Conservation (phyloP, 345 rosid species). For the Hevea brasiliensis region DNA sequence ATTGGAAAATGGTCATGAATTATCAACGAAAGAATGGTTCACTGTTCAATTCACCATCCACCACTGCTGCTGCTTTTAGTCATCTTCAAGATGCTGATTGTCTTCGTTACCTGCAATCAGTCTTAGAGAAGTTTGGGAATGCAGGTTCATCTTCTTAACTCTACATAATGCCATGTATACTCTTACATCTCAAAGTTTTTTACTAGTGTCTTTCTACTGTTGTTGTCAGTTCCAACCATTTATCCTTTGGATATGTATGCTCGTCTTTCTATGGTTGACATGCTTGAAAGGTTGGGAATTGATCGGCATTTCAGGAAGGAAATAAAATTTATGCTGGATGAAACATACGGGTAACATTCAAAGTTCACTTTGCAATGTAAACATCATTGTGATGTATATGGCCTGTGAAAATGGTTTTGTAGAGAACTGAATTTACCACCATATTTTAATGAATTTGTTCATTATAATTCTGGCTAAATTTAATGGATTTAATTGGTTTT, state of each 20-base stretch:
- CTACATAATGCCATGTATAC: neutral
- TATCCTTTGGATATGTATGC: constrained; percentile 58
- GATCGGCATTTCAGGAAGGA: constrained; percentile 60
- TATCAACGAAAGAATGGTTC: constrained; percentile 77
- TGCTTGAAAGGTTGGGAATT: constrained; percentile 69
- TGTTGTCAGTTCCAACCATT: constrained; percentile 69
- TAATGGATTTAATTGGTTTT: constrained; percentile 8
- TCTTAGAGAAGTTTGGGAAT: constrained; percentile 60
- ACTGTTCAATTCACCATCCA: constrained; percentile 78
- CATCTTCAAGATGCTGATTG: constrained; percentile 54
- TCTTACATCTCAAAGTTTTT: neutral
- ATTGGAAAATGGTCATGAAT: constrained; percentile 65
- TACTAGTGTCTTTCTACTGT: constrained; percentile 13
- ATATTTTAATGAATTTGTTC: neutral
- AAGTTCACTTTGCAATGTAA: neutral
- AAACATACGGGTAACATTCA: constrained; percentile 56
- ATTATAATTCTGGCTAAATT: neutral
- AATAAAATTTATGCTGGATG: constrained; percentile 48
- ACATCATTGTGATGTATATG: neutral
- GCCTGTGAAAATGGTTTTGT: neutral
- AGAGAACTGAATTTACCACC: neutral
- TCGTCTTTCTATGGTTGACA: constrained; percentile 60
- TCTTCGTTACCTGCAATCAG: constrained; percentile 54
- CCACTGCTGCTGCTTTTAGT: constrained; percentile 75
- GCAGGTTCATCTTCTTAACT: constrained; percentile 47